Conservation (phyloP, 495 filamentous ascomycete species). For the Podospora fimiseda region DNA sequence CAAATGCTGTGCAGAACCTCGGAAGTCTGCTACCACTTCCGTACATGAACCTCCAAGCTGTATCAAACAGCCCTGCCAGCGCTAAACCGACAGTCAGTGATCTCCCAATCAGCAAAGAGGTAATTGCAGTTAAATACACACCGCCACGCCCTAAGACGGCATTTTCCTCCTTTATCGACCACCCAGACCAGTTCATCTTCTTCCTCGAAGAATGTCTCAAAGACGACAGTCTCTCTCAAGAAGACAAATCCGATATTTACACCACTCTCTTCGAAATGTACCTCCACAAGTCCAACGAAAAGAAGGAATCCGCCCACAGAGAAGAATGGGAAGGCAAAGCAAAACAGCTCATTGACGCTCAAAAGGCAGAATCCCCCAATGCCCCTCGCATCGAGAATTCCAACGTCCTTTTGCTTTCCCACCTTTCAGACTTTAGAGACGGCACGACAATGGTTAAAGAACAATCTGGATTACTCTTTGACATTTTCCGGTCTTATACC, state of each 20-base stretch:
- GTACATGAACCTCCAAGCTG: constrained; percentile 63
- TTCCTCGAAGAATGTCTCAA: constrained; percentile 83
- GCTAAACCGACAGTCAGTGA: constrained; percentile 36
- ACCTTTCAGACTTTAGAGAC: constrained; percentile 82
- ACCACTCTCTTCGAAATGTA: constrained; percentile 98
- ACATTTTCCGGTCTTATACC: constrained; percentile 96
- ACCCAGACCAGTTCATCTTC: constrained; percentile 79
- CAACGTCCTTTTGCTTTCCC: constrained; percentile 85
- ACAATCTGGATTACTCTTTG: constrained; percentile 82
- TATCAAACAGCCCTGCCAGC: constrained; percentile 34
- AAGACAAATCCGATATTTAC: constrained; percentile 77
- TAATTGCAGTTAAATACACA: constrained; percentile 44
- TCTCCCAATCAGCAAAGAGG: constrained; percentile 20
- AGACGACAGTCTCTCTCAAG: constrained; percentile 56
- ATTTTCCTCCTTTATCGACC: constrained; percentile 94
- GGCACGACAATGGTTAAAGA: constrained; percentile 91
- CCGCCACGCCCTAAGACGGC: constrained; percentile 80
- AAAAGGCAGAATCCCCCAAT: constrained; percentile 23
- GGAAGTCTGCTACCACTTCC: constrained; percentile 77
- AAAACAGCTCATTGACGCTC: constrained; percentile 71
- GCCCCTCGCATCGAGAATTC: constrained; percentile 74
- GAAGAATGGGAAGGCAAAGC: constrained; percentile 86
- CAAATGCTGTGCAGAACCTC: constrained; percentile 73
- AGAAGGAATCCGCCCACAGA: constrained; percentile 57
- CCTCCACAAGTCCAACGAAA: constrained; percentile 75